A percentile compares a stretch with the other conserved stretches of the same genome.
Conservation (phyloP, 2,329 filamentous ascomycete genomes). For the Botrytis tulipae region DNA sequence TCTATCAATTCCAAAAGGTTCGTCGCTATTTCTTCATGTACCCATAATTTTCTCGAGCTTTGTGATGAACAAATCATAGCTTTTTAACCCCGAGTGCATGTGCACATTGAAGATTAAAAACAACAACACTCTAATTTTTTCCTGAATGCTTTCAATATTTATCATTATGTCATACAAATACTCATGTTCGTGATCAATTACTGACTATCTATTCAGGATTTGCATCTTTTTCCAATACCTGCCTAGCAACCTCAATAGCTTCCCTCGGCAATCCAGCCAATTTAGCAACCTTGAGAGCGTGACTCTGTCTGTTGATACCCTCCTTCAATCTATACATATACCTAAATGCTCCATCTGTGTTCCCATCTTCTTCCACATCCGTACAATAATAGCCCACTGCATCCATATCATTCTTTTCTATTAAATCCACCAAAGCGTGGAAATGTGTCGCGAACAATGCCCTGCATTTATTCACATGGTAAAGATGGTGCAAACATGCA, state of each 20-base stretch:
- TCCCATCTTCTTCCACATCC: constrained; percentile 71
- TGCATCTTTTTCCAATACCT: constrained; percentile 32
- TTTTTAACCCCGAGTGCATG: constrained; percentile 43
- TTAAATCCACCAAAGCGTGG: constrained; percentile 78
- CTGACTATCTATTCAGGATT: constrained; percentile 56
- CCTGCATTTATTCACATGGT: constrained; percentile 72
- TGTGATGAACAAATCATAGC: constrained; percentile 41
- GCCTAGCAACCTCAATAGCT: constrained; percentile 64
- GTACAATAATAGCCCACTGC: constrained; percentile 68
- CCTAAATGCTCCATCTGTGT: constrained; percentile 59
- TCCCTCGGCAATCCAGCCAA: constrained; percentile 77
- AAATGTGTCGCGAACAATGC: constrained; percentile 95
- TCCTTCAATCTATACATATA: constrained; percentile 80
- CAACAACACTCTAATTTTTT: constrained; percentile 45
- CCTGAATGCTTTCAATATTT: constrained; percentile 35
- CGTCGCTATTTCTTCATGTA: constrained; percentile 26
- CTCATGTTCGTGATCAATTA: constrained; percentile 33
- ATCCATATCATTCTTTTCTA: constrained; percentile 50
- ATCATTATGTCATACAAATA: constrained; percentile 47
- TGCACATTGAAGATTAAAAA: constrained; percentile 42
- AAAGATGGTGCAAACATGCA: constrained; percentile 81
- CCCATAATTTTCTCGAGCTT: constrained; percentile 23
- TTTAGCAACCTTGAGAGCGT: constrained; percentile 91
- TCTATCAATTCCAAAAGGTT: constrained; percentile 27
- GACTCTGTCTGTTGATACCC: constrained; percentile 82